These are phyloP conservation scores for Ceratocystis albifundus DNA, from an alignment of 2,329 filamentous ascomycete genomes.

Conservation along the genomic window DNA sequence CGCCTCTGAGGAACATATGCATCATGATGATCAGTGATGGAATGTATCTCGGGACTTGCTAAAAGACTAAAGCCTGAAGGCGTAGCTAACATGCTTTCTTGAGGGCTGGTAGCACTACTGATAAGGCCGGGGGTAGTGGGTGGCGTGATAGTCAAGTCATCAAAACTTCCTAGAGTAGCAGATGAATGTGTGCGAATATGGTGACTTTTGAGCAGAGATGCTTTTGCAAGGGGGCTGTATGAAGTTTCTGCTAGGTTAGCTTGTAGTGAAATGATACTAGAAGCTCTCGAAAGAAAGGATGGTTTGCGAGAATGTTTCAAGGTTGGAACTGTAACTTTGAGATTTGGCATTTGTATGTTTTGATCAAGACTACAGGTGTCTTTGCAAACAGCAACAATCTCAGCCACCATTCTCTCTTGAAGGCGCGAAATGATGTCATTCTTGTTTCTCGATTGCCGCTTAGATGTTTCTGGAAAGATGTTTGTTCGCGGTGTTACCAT, in stretches of 20 bases:
- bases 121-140: slow-evolving; percentile 26
- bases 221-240: slow-evolving; percentile 7
- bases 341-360: slow-evolving; percentile 27
- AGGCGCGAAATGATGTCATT: slow-evolving; percentile 34
- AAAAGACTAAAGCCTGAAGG: slow-evolving; percentile 23
- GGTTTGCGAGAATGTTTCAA: not conserved
- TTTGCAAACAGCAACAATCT: slow-evolving; percentile 40
- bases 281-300: slow-evolving; percentile 14
- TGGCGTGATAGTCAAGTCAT: slow-evolving; percentile 24
- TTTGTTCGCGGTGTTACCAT: slow-evolving; percentile 34
- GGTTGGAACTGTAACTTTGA: slow-evolving; percentile 25
- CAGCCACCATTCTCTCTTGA: slow-evolving; percentile 36
- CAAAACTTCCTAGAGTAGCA: slow-evolving; percentile 16
- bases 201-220: slow-evolving; percentile 10
- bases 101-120: slow-evolving; percentile 24
- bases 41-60: slow-evolving; percentile 8
- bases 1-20: not conserved
- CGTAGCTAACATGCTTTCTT: slow-evolving; percentile 25
- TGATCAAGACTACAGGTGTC: slow-evolving; percentile 39
- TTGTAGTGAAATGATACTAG: slow-evolving; percentile 14
- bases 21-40: slow-evolving; percentile 8
- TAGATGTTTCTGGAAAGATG: slow-evolving; percentile 29
- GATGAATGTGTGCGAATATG: slow-evolving; percentile 18
- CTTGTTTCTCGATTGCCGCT: slow-evolving; percentile 23
- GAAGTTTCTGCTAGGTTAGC: slow-evolving; percentile 4